Base-by-base conservation (phyloP, 306 rosid species). In the Senna tora region DNA sequence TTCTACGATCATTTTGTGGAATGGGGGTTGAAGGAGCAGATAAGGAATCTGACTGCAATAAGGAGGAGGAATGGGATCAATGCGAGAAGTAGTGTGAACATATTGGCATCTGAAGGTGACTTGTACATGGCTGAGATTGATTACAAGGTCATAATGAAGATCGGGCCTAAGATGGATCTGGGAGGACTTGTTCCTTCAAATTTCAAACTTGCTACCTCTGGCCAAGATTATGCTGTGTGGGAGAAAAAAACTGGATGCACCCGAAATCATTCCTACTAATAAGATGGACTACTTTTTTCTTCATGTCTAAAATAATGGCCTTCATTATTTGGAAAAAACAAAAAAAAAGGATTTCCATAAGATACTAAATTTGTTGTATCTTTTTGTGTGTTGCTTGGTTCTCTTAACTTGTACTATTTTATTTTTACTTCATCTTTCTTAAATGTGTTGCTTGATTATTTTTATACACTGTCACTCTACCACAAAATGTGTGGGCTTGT, bases 1-100 rank as follows among this genome's bases (percentile, higher is more conserved):
- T 92, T 89, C 83, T 89, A 92, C 15, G 97, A 92, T 6, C 97
- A 92, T 55, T 82, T 89, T 20, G 36, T 89, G 54, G 89, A 86
- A 4, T 87, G 90, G 97, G 90, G 91, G 2, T 68, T 83, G 45
- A 87, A 92, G 90, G 87, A 77, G 50, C 67, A 70, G 65, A 84
- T 86, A 67, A 19, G 69, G 19, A 87, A 80, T 9, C 72, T 89
- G 80, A 62, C 52, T 16, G 77, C 51, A 15, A 74, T 91, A 55
- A 87, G 96, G 75, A 17, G n/a, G 43, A 82, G 72, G 79, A 84
- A 89, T 41, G 87, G 87, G 32, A 87, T 89, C 67, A 82, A 80
- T 43, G 5, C 8, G 58, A 71, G 16, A 59, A 85, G 93, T 78
- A 71, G 5, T 0, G 92, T 89, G 82, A 78, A 67, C 8, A 84